Conservation (phyloP, 306 rosid genomes). For the Castanopsis chinensis region DNA sequence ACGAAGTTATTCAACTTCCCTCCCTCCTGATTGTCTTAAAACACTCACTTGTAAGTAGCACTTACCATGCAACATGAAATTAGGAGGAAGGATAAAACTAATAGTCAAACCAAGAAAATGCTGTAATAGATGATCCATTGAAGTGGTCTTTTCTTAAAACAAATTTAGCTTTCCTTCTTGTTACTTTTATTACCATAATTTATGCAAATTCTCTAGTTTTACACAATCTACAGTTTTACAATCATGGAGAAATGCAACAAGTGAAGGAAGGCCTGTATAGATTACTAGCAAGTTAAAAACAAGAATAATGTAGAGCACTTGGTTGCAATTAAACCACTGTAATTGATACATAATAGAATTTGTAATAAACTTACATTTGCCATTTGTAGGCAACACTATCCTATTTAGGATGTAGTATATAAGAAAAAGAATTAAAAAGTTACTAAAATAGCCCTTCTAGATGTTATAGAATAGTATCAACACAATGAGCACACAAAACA, state of each 20-base stretch:
- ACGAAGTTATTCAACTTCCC: neutral
- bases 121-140: neutral
- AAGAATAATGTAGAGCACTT: neutral
- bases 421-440: neutral
- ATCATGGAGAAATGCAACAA: constrained; percentile 64
- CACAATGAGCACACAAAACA: neutral
- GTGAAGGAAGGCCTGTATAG: constrained; percentile 71
- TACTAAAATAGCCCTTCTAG: neutral
- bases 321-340: neutral
- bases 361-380: neutral
- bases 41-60: neutral
- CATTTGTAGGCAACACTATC: neutral
- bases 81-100: neutral
- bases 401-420: neutral
- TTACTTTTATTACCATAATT: neutral
- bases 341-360: neutral
- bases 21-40: neutral
- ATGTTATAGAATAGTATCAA: neutral
- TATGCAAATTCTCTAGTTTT: neutral
- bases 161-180: neutral
- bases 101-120: neutral
- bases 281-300: constrained; percentile 17
- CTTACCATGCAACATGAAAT: neutral
- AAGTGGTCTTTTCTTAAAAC: neutral
- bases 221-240: constrained; percentile 66